phyloP scores from a whole-genome alignment of 2,329 filamentous ascomycete genomes.

The Monosporascus sp. region DNA sequence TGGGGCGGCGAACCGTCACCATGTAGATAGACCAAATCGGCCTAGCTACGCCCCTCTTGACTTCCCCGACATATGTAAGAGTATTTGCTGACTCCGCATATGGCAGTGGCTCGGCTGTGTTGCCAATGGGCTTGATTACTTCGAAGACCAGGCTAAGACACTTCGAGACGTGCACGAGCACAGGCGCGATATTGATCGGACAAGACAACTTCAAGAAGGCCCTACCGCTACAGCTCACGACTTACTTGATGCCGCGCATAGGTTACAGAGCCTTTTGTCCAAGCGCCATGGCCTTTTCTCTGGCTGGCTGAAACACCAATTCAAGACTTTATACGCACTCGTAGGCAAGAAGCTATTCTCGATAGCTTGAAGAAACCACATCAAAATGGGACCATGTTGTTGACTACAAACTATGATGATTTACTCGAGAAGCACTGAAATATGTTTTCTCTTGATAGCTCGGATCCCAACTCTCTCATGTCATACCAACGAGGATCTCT shows the following conservation, averaged over 20 bases:
- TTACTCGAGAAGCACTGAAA: constrained; percentile 10
- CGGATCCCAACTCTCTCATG: constrained; percentile 2
- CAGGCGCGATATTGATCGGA: not conserved
- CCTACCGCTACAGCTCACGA: not conserved
- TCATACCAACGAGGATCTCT: constrained; percentile 8
- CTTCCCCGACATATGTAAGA: not conserved
- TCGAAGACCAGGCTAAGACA: constrained; percentile 5
- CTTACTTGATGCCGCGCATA: not conserved
- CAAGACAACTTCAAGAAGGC: not conserved
- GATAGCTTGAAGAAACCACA: constrained; percentile 10
- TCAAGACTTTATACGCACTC: constrained; percentile 8
- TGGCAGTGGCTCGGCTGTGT: constrained; percentile 5
- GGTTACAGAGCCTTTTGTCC: constrained; percentile 1
- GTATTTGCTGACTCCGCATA: not conserved
- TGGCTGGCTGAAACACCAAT: constrained; percentile 6
- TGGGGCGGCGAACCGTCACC: too few species aligned
- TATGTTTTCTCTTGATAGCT: constrained; percentile 5
- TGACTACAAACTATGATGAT: constrained; percentile 13
- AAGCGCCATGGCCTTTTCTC: constrained; percentile 7
- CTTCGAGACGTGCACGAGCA: not conserved
- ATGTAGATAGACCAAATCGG: too few species aligned
- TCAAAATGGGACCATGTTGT: constrained; percentile 5
- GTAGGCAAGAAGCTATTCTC: constrained; percentile 4
- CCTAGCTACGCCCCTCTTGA: too few species aligned
- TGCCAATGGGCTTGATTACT: constrained; percentile 7